Percentiles rank a stretch among this genome's conserved stretches.
These are phyloP conservation scores for Solanum tarapatanum DNA, from an alignment of 257 asterid genomes.

Conservation along the genomic window DNA sequence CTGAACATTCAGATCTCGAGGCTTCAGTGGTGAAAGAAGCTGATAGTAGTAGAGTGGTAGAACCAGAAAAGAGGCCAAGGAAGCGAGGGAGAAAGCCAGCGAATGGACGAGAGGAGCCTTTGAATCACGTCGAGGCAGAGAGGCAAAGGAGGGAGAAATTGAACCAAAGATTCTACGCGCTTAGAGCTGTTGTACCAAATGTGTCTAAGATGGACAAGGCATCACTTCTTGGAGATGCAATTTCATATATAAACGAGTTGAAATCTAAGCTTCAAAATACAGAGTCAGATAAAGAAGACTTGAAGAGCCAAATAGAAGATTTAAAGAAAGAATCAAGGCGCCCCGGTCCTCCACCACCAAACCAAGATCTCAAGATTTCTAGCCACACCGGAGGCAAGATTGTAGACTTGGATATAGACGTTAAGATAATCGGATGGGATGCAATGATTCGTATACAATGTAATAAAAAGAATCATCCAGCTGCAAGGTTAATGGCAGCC, in stretches of 20 bases:
- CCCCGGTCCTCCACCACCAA: not conserved
- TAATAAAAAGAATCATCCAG: conserved; percentile 16
- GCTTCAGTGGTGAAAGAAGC: conserved; percentile 5
- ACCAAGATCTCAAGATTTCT: not conserved
- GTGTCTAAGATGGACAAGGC: conserved; percentile 10
- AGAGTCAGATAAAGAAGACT: not conserved
- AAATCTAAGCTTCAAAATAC: conserved; percentile 2
- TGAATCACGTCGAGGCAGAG: conserved; percentile 10
- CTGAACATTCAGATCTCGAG: conserved; percentile 3
- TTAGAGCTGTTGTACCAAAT: conserved; percentile 6
- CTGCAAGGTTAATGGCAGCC: conserved; percentile 17
- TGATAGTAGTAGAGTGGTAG: conserved; percentile 1
- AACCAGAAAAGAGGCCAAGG: not conserved
- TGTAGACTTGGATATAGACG: conserved; percentile 7
- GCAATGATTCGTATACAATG: conserved; percentile 17
- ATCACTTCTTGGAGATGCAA: conserved; percentile 7
- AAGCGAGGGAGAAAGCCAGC: conserved; percentile 9
- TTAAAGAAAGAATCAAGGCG: not conserved
- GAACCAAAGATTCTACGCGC: conserved; percentile 6
- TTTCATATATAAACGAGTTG: conserved; percentile 2
- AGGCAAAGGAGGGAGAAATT: conserved; percentile 11
- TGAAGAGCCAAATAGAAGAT: not conserved
- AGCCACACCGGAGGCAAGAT: not conserved
- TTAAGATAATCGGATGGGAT: conserved; percentile 21
- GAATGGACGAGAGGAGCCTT: conserved; percentile 6